These are phyloP conservation scores for Solanum aculeatissimum DNA, from an alignment of 305 asterid species.

Conservation along the genomic window DNA sequence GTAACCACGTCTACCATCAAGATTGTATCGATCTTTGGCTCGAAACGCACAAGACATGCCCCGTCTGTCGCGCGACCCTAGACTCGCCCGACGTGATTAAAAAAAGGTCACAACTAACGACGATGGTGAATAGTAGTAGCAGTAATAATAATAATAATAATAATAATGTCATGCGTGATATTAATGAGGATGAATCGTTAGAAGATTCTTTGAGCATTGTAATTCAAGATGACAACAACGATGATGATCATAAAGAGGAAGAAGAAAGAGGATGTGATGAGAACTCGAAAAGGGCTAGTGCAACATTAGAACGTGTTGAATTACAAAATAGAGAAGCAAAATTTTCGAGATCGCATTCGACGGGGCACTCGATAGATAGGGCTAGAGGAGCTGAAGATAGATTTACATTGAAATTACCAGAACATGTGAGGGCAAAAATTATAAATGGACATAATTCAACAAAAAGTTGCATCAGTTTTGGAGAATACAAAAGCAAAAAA, in stretches of 20 bases:
- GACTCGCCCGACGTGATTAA: conserved; percentile 29
- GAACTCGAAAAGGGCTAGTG: not conserved
- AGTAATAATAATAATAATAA: not conserved
- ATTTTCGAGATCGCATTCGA: conserved; percentile 58
- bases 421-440: conserved; percentile 43
- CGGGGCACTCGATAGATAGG: conserved; percentile 61
- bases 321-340: conserved; percentile 5
- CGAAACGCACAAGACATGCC: conserved; percentile 72
- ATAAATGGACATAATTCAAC: conserved; percentile 45
- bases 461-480: conserved; percentile 58
- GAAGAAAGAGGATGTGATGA: not conserved
- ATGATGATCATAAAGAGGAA: conserved; percentile 1
- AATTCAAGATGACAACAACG: conserved; percentile 16
- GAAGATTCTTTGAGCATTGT: conserved; percentile 25
- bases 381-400: conserved; percentile 16
- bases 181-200: conserved; percentile 2
- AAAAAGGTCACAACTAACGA: not conserved
- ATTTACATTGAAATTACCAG: conserved; percentile 59
- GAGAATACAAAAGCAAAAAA: conserved; percentile 25
- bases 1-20: conserved; percentile 79
- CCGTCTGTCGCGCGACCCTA: conserved; percentile 61
- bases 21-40: conserved; percentile 90
- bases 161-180: not conserved
- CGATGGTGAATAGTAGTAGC: not conserved
- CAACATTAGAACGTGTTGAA: not conserved